Conservation (phyloP, 1,284 basidiomycete genomes). For the Laetiporus sulphureus region DNA sequence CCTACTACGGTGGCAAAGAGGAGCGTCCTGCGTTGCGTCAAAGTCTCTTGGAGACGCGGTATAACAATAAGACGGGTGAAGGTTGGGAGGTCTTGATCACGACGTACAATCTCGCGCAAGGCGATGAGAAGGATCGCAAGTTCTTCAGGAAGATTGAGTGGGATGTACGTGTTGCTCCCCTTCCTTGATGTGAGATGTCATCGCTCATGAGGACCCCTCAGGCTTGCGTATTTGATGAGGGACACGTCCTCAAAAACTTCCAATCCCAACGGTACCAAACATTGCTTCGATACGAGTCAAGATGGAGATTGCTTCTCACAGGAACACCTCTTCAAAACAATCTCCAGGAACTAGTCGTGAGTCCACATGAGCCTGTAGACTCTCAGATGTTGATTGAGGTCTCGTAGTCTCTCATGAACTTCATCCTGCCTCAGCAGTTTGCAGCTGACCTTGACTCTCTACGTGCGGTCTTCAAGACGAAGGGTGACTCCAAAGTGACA, state of each 20-base stretch:
- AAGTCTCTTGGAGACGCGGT: conserved; percentile 40
- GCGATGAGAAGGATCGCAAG: conserved; percentile 80
- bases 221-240: conserved; percentile 93
- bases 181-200: not conserved
- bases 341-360: conserved; percentile 90
- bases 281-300: conserved; percentile 78
- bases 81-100: conserved; percentile 94
- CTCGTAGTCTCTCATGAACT: conserved; percentile 89
- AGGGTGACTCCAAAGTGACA: conserved; percentile 80
- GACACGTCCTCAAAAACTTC: conserved; percentile 95
- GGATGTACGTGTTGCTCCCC: conserved; percentile 45
- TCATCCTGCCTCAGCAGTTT: conserved; percentile 93
- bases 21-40: conserved; percentile 79
- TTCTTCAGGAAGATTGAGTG: conserved; percentile 92
- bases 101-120: conserved; percentile 92
- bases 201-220: conserved; percentile 24
- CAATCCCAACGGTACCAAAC: conserved; percentile 93
- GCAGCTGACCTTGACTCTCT: conserved; percentile 70
- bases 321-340: conserved; percentile 94
- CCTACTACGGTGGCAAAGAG: conserved; percentile 91
- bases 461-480: conserved; percentile 95
- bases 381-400: not conserved
- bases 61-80: conserved; percentile 31
- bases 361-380: too few relatives aligned
- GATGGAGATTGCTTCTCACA: conserved; percentile 90